Base-by-base conservation (phyloP, 2,329 filamentous ascomycete species). In the Cladophialophora yegresii region DNA sequence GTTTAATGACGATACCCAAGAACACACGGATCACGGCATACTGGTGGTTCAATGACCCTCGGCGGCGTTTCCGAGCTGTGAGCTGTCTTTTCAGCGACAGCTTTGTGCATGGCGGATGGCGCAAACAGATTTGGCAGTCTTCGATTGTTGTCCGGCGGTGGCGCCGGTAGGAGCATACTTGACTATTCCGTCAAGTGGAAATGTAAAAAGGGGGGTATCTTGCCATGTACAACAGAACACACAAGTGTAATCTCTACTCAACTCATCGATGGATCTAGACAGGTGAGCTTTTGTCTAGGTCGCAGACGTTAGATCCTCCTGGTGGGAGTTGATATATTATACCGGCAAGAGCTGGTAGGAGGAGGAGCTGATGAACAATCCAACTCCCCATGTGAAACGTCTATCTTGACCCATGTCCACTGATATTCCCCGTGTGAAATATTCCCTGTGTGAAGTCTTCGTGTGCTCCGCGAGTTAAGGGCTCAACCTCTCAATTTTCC, bases 401-500 rank as follows among this genome's bases (percentile, higher is more conserved):
- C 43, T 32, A 36, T 28, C 10, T 33, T 20, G 43, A 22, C 4
- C 50, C 26, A 47, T 56, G 45, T 59, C 3, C 20, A 20, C 13
- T 26, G 8, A 12, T 58, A 43, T 47, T 23, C 26, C 2, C 12
- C 9, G 23, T 50, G 4, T 40, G n/a, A 20, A 36, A 10, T 59
- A n/a, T n/a, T 23, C 26, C 2, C 12, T 16, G 23, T 50, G 4
- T 40, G n/a, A 20, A 36, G 16, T 59, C n/a, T 32, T n/a, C 28
- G 22, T 40, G 3, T 33, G 4, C 6, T 30, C 53, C 22, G 49
- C 10, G 22, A 5, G 12, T 71, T 54, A 72, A 6, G 71, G 71
- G 64, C 66, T 72, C 54, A 72, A 53, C 56, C 69, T 67, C 54
- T 70, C 68, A 23, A 71, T 70, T 59, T 62, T 68, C 71, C 70